Evolutionary conservation across 78 protist species (phyloP), one percentile per base, ranked within the genome.

Genomic region (Trichosphaerium sp.): DNA sequence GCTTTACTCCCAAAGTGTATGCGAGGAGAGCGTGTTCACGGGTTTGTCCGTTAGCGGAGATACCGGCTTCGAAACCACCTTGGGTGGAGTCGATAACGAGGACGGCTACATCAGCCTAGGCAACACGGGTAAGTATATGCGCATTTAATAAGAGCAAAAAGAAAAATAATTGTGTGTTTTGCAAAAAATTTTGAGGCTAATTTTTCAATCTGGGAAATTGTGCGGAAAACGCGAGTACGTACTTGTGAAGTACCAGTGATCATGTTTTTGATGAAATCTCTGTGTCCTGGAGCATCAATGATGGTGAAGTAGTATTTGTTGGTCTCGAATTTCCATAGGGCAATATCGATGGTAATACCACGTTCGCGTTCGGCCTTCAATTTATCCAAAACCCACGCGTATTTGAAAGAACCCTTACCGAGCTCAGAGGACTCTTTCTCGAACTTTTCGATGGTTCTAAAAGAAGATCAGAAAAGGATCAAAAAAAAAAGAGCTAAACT

Each of bases 281-380:
- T 39, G 75, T 97, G 99, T 41, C 99, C 99, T 35, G 99, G 99
- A 79, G 99, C 99, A 69, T 97, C 99, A 63, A 97, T 96, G 84
- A 97, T 85, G 82, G 99, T 96, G 93, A 80, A 90, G 85, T 87
- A 78, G 92, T 80, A 90, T 85, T 92, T 94, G 69, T 28, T 48
- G 71, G 98, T 94, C 77, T 88, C 88, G 93, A 97, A 95, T 92
- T 97, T 89, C 98, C 92, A 83, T 76, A 91, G 83, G 75, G 98
- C 84, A 48, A 78, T 78, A 57, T 88, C 94, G 67, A 92, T 92
- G 88, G 96, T 92, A 84, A 92, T 88, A 31, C 96, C 96, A 70
- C 90, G 65, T 65, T 87, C 86, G 29, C 97, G 88, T 82, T 94
- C 97, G 77, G 92, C 94, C 94, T 92, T 93, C 57, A 80, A 92